Base-by-base conservation (phyloP, 129 eudicot genomes). In the Chrysanthemum makinoi region DNA sequence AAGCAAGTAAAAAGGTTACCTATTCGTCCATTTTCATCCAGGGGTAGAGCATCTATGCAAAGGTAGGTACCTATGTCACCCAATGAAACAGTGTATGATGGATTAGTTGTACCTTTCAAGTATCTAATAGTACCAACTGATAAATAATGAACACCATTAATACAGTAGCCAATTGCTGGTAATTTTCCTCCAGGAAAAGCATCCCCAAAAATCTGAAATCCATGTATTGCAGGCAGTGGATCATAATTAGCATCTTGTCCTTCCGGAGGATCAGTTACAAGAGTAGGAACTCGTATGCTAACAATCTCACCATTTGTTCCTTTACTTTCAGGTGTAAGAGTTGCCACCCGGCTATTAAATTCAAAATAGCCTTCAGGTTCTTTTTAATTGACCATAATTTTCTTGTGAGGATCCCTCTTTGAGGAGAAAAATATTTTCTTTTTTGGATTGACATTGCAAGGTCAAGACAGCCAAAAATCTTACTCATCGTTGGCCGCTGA, bases 361-460 rank as follows among this genome's bases (percentile, higher is more conserved):
- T 51, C 56, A 51, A 51, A 11, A 51, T 51, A 51, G 16, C 43
- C 19, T 47, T 47, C n/a, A n/a, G n/a, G n/a, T n/a, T n/a, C n/a
- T n/a, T n/a, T n/a, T 48, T 1, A 7, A 47, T n/a, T 66, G 71
- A 47, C 71, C 71, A 66, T 66, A 48, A 44, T 19, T 47, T 47
- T 17, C 49, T 47, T 48, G 24, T 13, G 43, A 14, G 1, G 19
- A 3, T 48, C 58, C 57, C 11, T 47, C 44, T 11, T 48, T 11
- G 57, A 26, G 39, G 13, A 12, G 57, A 66, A 20, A 12, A 48
- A 12, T 6, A 58, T 17, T 66, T 66, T 48, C 39, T 66, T 66
- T 20, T 43, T 11, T 66, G 71, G 48, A 66, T 18, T 46, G 57
- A 66, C 39, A 66, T 48, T 47, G 71, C 71, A 4, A 12, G 39